Percentiles rank a stretch among this genome's conserved stretches.
These are phyloP conservation scores for Conidiobolus incongruus DNA, from an alignment of 371 early-diverging fungal species.

Conservation along the genomic window DNA sequence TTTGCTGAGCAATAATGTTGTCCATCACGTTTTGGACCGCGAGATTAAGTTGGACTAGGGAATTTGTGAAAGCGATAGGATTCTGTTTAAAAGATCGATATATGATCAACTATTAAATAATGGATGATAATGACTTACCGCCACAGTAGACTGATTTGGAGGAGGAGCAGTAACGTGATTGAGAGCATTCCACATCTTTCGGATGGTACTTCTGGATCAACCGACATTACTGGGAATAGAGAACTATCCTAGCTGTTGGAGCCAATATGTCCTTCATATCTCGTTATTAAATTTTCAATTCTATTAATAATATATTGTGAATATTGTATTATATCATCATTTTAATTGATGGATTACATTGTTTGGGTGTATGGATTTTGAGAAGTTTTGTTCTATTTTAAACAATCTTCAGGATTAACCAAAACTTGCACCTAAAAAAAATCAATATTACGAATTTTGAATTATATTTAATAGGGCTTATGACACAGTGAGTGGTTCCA, in stretches of 20 bases:
- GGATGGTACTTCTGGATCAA: slow-evolving; percentile 24
- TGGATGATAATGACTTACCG: no score
- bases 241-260: slow-evolving; percentile 89
- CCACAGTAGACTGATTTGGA: slow-evolving; percentile 63
- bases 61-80: no score
- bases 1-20: no score
- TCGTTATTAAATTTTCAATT: slow-evolving; percentile 60
- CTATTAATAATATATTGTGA: slow-evolving; percentile 9
- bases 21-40: no score
- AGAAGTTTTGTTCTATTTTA: slow-evolving; percentile 31
- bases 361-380: slow-evolving; percentile 22
- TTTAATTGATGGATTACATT: slow-evolving; percentile 11
- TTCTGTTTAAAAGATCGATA: no score
- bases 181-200: slow-evolving; percentile 58
- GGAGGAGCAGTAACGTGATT: slow-evolving; percentile 48
- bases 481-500: slow-evolving; percentile 74
- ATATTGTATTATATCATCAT: background rate
- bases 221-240: slow-evolving; percentile 59
- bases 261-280: slow-evolving; percentile 89
- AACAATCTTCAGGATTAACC: slow-evolving; percentile 28
- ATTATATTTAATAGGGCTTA: slow-evolving; percentile 9
- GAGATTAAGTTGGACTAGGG: no score
- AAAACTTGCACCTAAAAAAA: slow-evolving; percentile 38
- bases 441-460: background rate
- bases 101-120: no score